Percentiles rank a stretch among this genome's conserved stretches.
These are phyloP conservation scores for Podospora pseudocomata DNA, from an alignment of 495 filamentous ascomycete species.

Conservation along the genomic window DNA sequence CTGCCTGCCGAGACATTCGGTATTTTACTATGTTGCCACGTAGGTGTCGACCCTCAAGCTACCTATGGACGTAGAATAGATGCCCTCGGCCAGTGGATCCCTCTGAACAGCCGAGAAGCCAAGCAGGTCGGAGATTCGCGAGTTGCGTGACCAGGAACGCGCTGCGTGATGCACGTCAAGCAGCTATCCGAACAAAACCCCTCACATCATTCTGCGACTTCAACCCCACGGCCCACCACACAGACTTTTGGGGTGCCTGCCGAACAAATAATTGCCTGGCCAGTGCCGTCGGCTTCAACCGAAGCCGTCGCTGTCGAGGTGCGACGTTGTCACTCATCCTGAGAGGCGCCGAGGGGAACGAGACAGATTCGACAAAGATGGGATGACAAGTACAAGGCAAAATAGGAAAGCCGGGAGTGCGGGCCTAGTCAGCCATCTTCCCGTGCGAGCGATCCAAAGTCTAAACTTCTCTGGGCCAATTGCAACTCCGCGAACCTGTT, in stretches of 20 bases:
- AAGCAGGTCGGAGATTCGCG: slow-evolving; percentile 8
- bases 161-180: slow-evolving; percentile 11
- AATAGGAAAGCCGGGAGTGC: not conserved
- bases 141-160: slow-evolving; percentile 9
- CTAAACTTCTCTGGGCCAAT: not conserved
- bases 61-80: not conserved
- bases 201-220: not conserved
- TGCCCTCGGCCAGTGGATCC: not conserved
- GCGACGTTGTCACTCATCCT: not conserved
- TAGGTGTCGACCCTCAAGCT: not conserved
- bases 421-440: not conserved
- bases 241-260: slow-evolving; percentile 3
- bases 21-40: not conserved
- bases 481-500: not conserved
- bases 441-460: not conserved
- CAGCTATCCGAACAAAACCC: not conserved
- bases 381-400: not conserved
- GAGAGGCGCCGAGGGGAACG: not conserved
- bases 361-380: not conserved
- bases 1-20: not conserved
- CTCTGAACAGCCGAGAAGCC: slow-evolving; percentile 3
- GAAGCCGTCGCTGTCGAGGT: not conserved
- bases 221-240: not conserved
- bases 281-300: slow-evolving; percentile 1
- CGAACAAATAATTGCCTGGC: not conserved